Conservation (phyloP, 2,329 filamentous ascomycete genomes). For the Peltaster fructicola region DNA sequence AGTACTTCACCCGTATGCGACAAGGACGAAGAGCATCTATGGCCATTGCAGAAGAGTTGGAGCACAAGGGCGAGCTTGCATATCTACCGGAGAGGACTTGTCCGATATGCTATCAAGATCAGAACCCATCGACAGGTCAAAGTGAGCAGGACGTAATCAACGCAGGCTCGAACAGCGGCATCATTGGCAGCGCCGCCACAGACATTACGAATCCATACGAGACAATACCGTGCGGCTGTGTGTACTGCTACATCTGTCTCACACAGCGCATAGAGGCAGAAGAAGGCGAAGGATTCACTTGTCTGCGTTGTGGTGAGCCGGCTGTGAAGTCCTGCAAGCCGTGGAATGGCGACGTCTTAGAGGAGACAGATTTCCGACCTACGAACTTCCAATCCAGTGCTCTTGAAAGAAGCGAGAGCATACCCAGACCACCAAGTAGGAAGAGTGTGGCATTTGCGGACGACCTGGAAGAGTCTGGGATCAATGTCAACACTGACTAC, state of each 20-base stretch:
- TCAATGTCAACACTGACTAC: too few species aligned
- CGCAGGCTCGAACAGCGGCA: slow-evolving; percentile 38
- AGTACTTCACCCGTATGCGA: slow-evolving; percentile 34
- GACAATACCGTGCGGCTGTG: slow-evolving; percentile 68
- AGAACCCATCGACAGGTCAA: slow-evolving; percentile 48
- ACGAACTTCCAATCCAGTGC: too few species aligned
- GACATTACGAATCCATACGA: slow-evolving; percentile 96
- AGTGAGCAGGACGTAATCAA: slow-evolving; percentile 63
- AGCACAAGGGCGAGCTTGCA: slow-evolving; percentile 46
- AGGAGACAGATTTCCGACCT: too few species aligned
- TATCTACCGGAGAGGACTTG: slow-evolving; percentile 90
- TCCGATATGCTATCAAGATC: slow-evolving; percentile 90
- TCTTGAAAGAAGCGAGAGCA: slow-evolving; percentile 4
- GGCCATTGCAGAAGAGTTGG: slow-evolving; percentile 28
- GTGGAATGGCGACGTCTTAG: slow-evolving; percentile 79
- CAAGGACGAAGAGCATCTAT: slow-evolving; percentile 20
- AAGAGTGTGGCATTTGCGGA: slow-evolving; percentile 17
- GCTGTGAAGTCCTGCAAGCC: slow-evolving; percentile 69
- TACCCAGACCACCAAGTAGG: slow-evolving; percentile 9
- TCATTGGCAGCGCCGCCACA: slow-evolving; percentile 74
- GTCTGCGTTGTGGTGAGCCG: slow-evolving; percentile 68
- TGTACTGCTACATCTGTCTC: slow-evolving; percentile 95
- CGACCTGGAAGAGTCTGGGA: slow-evolving; percentile 13
- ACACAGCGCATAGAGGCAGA: slow-evolving; percentile 77
- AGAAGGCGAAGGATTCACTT: slow-evolving; percentile 87